Conservation (phyloP, 345 rosid genomes). For the Lepidium africanum region DNA sequence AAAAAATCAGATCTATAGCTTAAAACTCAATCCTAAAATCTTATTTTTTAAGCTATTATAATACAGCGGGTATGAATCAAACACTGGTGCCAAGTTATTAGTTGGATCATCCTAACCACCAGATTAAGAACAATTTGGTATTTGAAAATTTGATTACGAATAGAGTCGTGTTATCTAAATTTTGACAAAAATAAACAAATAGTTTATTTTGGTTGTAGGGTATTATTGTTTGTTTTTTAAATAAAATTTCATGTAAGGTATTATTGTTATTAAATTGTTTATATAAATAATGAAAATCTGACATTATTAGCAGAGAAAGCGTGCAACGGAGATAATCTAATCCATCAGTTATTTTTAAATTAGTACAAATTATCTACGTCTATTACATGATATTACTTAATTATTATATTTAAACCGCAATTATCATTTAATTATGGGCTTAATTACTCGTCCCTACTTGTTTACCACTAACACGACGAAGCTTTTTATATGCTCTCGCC, state of each 20-base stretch:
- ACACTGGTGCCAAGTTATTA: too few relatives aligned
- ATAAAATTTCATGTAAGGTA: too few relatives aligned
- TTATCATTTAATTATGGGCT: not conserved
- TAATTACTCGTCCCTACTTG: conserved; percentile 27
- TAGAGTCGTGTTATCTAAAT: too few relatives aligned
- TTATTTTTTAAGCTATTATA: too few relatives aligned
- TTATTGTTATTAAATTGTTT: not conserved
- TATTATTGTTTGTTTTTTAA: too few relatives aligned
- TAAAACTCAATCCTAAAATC: too few relatives aligned
- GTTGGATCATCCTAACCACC: too few relatives aligned
- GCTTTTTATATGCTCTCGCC: not conserved
- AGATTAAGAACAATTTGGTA: too few relatives aligned
- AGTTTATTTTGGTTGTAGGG: not conserved
- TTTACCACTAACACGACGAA: conserved; percentile 17
- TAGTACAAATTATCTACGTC: not conserved
- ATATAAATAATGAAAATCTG: not conserved
- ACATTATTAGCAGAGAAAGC: not conserved
- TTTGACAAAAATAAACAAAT: too few relatives aligned
- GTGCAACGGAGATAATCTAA: conserved; percentile 11
- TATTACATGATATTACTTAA: not conserved
- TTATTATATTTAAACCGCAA: not conserved
- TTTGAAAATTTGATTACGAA: too few relatives aligned
- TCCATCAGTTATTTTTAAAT: not conserved
- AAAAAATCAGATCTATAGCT: too few relatives aligned
- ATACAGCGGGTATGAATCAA: too few relatives aligned